Conservation (phyloP, 1,284 basidiomycete species). For the Trichosporon ovoides region DNA sequence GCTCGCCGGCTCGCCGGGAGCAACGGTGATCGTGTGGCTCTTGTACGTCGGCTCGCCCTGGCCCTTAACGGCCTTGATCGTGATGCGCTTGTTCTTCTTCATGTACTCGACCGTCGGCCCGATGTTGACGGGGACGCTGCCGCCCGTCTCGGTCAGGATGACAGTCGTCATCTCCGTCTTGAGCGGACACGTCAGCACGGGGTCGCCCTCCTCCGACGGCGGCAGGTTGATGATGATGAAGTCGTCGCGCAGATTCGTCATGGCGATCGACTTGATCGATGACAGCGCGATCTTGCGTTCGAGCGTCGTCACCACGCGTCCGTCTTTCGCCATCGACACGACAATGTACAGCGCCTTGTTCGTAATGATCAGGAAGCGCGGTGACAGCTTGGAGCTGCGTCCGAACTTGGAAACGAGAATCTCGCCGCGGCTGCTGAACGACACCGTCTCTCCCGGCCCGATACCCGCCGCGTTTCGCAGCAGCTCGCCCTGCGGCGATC, state of each 20-base stretch:
- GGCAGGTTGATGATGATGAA: conserved; percentile 82
- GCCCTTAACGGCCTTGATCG: conserved; percentile 85
- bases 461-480: conserved; percentile 70
- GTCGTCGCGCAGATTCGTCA: conserved; percentile 89
- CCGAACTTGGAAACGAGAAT: conserved; percentile 79
- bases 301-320: conserved; percentile 57
- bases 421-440: conserved; percentile 81
- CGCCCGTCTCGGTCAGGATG: conserved; percentile 74
- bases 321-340: conserved; percentile 65
- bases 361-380: conserved; percentile 85
- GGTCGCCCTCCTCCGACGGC: conserved; percentile 85
- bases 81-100: conserved; percentile 93
- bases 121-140: conserved; percentile 67
- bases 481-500: conserved; percentile 73
- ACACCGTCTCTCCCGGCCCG: conserved; percentile 65
- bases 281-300: conserved; percentile 88
- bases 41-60: conserved; percentile 91
- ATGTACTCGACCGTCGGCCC: conserved; percentile 78
- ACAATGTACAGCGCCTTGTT: conserved; percentile 83
- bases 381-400: conserved; percentile 86
- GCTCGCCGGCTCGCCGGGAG: conserved; percentile 76
- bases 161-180: conserved; percentile 91
- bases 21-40: conserved; percentile 82
- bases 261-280: conserved; percentile 74
- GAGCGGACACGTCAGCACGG: conserved; percentile 83